Evolutionary conservation across 2,329 filamentous ascomycete genomes (phyloP).

Genomic region (Colletotrichum theobromicola): DNA sequence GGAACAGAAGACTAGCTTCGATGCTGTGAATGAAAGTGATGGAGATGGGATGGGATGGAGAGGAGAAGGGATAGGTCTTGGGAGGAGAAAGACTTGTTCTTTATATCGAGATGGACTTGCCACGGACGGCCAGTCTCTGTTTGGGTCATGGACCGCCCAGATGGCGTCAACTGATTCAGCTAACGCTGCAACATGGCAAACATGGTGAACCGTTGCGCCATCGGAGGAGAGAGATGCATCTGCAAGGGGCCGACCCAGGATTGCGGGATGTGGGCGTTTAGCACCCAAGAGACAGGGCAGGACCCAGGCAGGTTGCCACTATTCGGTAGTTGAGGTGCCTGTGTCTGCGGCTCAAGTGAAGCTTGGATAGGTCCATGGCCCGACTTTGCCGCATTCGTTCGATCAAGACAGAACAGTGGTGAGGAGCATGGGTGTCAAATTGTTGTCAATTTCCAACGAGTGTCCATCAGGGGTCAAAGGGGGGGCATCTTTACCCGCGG

Average conservation of each 20-base stretch:
- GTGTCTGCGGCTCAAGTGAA: neutral
- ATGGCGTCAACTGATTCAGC: conserved; percentile 6
- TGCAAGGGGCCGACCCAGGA: neutral
- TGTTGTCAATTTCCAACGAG: conserved; percentile 11
- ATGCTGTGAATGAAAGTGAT: conserved; percentile 16
- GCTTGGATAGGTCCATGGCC: neutral
- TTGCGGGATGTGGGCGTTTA: conserved; percentile 9
- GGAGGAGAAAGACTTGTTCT: neutral
- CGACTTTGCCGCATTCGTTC: neutral
- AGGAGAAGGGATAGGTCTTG: neutral
- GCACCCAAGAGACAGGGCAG: neutral
- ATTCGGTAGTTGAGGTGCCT: conserved; percentile 4
- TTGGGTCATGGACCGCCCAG: neutral
- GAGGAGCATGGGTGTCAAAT: neutral
- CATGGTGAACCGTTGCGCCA: neutral
- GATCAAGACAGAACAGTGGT: conserved; percentile 1
- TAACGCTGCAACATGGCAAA: neutral
- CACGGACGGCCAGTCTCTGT: neutral
- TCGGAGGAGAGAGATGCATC: conserved; percentile 1
- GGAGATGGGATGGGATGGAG: neutral
- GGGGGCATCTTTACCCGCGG: neutral
- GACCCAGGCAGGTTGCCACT: neutral
- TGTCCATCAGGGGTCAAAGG: neutral
- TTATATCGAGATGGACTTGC: conserved; percentile 1
- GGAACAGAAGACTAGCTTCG: conserved; percentile 21